These are phyloP conservation scores for Torrubiellomyces zombiae DNA, from an alignment of 2,329 filamentous ascomycete genomes.

Conservation along the genomic window DNA sequence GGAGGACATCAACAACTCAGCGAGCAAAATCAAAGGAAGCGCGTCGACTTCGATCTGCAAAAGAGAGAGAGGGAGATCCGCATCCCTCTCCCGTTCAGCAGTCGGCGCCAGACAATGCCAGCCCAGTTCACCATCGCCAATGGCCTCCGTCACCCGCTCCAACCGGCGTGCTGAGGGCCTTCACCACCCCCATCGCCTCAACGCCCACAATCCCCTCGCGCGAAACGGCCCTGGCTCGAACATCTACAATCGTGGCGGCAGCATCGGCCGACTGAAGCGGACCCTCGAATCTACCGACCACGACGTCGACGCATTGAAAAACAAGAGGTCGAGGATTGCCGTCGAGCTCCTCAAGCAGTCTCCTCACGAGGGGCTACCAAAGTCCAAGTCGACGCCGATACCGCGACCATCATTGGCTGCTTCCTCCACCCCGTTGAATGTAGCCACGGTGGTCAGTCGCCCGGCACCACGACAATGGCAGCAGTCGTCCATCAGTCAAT, in stretches of 20 bases:
- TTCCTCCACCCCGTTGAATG: too few relatives aligned
- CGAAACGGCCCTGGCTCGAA: conserved; percentile 11
- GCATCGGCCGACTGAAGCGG: conserved; percentile 29
- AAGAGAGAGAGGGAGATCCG: conserved; percentile 1
- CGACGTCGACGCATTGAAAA: conserved; percentile 26
- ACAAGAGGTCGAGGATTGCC: conserved; percentile 34
- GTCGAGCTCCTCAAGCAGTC: conserved; percentile 29
- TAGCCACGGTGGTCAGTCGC: conserved; percentile 7
- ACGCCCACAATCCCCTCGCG: conserved; percentile 9
- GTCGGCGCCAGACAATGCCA: conserved; percentile 19
- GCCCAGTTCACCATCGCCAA: conserved; percentile 20
- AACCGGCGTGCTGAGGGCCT: conserved; percentile 31
- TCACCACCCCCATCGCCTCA: conserved; percentile 11
- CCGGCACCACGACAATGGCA: conserved; percentile 4
- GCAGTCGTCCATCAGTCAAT: conserved; percentile 5
- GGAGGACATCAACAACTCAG: too few relatives aligned
- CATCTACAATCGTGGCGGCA: conserved; percentile 16
- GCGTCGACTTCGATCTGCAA: conserved; percentile 4
- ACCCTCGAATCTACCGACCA: conserved; percentile 25
- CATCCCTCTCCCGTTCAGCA: too few relatives aligned
- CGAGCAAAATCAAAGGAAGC: too few relatives aligned
- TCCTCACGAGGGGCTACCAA: too few relatives aligned
- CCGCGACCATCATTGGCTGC: conserved; percentile 9
- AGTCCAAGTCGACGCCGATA: too few relatives aligned
- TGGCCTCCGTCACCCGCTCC: conserved; percentile 36